Conservation (phyloP, 2,329 filamentous ascomycete species). For the Trichoderma simmonsii region DNA sequence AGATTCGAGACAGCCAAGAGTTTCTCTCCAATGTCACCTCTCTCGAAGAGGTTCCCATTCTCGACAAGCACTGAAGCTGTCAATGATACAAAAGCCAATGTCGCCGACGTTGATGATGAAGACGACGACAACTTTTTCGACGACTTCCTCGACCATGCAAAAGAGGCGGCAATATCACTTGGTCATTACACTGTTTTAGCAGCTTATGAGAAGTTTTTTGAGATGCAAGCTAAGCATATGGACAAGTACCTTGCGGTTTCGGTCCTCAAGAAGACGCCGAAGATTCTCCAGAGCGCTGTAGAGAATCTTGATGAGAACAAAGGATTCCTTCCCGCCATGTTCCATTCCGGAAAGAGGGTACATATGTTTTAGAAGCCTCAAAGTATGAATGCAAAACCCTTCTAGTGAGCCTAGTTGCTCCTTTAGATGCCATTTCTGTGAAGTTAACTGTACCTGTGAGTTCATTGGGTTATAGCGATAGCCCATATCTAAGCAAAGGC, state of each 20-base stretch:
- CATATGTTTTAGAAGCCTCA: neutral
- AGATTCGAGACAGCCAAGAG: neutral
- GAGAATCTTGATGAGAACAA: slow-evolving; percentile 10
- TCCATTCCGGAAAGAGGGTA: neutral
- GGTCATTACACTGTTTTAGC: neutral
- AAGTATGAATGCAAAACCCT: neutral
- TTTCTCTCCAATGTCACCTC: neutral
- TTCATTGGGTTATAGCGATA: neutral
- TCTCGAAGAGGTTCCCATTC: neutral
- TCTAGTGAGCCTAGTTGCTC: neutral
- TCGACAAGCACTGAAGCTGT: neutral
- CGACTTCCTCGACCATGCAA: neutral
- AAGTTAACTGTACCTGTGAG: neutral
- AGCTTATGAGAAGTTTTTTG: neutral
- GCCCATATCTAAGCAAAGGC: neutral
- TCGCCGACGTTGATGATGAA: neutral
- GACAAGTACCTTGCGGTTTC: neutral
- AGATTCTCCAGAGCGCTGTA: neutral
- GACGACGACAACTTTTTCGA: neutral
- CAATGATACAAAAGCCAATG: neutral
- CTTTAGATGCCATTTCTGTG: neutral
- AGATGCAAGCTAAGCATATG: neutral
- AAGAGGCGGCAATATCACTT: neutral
- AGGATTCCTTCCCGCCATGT: slow-evolving; percentile 7
- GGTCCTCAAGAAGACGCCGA: slow-evolving; percentile 10